These are phyloP conservation scores for Pichia heedii DNA, from an alignment of 805 yeast species.

Conservation along the genomic window DNA sequence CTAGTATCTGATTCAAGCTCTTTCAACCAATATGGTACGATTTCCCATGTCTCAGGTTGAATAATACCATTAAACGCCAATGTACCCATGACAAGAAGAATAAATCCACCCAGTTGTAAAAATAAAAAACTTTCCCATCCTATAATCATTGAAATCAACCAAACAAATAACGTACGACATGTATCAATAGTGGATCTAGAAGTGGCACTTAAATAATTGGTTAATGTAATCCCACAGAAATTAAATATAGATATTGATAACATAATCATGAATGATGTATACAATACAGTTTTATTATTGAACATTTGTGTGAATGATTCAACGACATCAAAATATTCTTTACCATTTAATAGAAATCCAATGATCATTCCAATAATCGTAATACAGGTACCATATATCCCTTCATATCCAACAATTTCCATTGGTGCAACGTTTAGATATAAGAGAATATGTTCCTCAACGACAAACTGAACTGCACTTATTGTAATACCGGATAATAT, in stretches of 20 bases:
- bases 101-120: constrained; percentile 60
- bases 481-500: constrained; percentile 56
- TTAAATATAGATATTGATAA: constrained; percentile 63
- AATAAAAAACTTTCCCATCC: constrained; percentile 69
- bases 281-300: constrained; percentile 32
- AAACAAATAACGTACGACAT: constrained; percentile 63
- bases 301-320: constrained; percentile 44
- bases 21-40: constrained; percentile 40
- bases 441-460: constrained; percentile 60
- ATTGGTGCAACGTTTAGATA: constrained; percentile 49
- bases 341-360: constrained; percentile 34
- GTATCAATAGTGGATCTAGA: constrained; percentile 74
- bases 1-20: constrained; percentile 12
- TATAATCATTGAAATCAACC: constrained; percentile 57
- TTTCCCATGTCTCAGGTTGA: constrained; percentile 37
- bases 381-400: constrained; percentile 49
- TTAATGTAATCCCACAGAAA: constrained; percentile 62
- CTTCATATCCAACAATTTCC: constrained; percentile 65
- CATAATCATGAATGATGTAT: constrained; percentile 58
- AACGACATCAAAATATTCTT: constrained; percentile 48
- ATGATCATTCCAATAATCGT: constrained; percentile 38
- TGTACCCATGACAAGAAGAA: constrained; percentile 59
- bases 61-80: constrained; percentile 65
- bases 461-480: constrained; percentile 69
- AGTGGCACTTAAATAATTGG: constrained; percentile 61